A percentile compares a stretch with the other conserved stretches of the same genome.
phyloP scores from a whole-genome alignment of 176 grass and related monocot genomes.

The barley (Hordeum vulgare) region DNA sequence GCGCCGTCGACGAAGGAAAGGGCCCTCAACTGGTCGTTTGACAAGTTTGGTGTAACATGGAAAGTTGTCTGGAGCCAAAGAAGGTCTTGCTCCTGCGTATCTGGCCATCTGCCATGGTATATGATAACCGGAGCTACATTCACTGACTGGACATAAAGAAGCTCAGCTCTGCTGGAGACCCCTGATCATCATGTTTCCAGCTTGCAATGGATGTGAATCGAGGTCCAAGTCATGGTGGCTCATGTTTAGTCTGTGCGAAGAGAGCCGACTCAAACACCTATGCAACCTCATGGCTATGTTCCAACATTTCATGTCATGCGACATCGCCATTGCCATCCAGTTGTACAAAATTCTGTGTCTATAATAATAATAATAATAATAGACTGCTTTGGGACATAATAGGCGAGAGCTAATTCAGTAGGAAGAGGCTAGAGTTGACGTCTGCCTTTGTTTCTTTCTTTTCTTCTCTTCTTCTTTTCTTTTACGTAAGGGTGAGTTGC shows the following conservation, averaged over 20 bases:
- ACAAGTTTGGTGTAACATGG: constrained; percentile 46
- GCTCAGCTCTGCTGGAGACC: background rate
- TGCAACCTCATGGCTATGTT: background rate
- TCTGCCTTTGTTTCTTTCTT: too few relatives aligned
- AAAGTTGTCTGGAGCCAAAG: background rate
- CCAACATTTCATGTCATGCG: background rate
- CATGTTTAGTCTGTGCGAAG: background rate
- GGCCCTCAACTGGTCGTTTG: constrained; percentile 44
- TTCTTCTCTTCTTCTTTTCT: background rate
- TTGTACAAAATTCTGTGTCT: constrained; percentile 15
- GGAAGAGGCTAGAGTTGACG: background rate
- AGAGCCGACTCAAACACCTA: background rate
- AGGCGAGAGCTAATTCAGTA: background rate
- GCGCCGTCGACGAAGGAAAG: constrained; percentile 63
- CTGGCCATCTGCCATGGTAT: background rate
- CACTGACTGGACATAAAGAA: background rate
- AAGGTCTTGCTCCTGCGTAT: background rate
- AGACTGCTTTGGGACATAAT: background rate
- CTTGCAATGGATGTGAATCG: background rate
- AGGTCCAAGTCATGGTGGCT: background rate
- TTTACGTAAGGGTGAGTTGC: background rate
- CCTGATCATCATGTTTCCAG: background rate
- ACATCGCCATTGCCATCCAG: background rate
- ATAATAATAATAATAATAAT: constrained; percentile 6
- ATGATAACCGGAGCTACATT: background rate